A percentile compares a stretch with the other conserved stretches of the same genome.
These are phyloP conservation scores for Ustilago cynodontis DNA, from an alignment of 1,284 basidiomycete genomes.

Conservation along the genomic window DNA sequence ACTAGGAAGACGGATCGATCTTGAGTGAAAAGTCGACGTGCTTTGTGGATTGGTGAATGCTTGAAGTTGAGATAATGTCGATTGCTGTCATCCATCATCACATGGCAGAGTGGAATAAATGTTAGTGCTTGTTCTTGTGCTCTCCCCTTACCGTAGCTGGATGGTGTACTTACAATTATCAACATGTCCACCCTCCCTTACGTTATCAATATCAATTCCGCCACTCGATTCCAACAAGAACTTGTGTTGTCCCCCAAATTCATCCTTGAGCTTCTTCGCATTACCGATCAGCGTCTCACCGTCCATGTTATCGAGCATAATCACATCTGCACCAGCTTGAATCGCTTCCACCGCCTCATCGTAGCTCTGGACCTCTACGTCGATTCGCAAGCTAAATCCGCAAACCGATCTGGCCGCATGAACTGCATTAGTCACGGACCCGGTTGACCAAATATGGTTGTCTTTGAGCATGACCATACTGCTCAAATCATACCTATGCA, in stretches of 20 bases:
- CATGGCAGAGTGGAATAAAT: not conserved
- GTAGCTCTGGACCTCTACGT: constrained; percentile 91
- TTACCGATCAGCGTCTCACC: constrained; percentile 60
- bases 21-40: constrained; percentile 69
- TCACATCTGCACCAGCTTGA: constrained; percentile 92
- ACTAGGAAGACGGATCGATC: constrained; percentile 60
- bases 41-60: constrained; percentile 68
- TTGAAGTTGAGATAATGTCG: constrained; percentile 66
- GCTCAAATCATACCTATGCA: constrained; percentile 94
- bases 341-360: constrained; percentile 95
- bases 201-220: constrained; percentile 64
- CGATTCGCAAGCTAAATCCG: constrained; percentile 91
- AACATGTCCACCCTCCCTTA: constrained; percentile 57
- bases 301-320: constrained; percentile 85
- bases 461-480: constrained; percentile 99
- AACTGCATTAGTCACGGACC: constrained; percentile 90
- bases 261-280: constrained; percentile 53
- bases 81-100: constrained; percentile 39
- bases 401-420: constrained; percentile 86
- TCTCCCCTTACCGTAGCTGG: not conserved
- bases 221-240: constrained; percentile 67
- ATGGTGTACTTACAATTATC: constrained; percentile 34
- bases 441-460: constrained; percentile 98
- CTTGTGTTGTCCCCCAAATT: constrained; percentile 33
- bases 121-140: constrained; percentile 2